A percentile compares a stretch with the other conserved stretches of the same genome.
Evolutionary conservation across 257 asterid species (phyloP).

Genomic region (Galeopsis tetrahit): DNA sequence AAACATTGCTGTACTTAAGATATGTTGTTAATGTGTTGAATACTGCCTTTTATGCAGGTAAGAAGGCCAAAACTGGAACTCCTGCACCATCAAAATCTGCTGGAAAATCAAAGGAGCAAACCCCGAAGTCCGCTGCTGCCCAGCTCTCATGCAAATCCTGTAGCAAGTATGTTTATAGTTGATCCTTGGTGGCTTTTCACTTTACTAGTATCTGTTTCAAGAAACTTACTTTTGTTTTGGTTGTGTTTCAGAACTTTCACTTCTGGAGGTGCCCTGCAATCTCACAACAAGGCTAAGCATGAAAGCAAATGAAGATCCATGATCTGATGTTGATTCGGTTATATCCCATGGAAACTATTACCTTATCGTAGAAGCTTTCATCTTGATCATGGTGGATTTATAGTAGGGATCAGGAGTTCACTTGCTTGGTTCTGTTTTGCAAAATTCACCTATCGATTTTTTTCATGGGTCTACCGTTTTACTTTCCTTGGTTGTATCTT

Average conservation of each 20-base stretch:
- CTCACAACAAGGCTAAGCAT: constrained; percentile 43
- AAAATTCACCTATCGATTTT: constrained; percentile 17
- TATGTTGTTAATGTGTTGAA: background rate
- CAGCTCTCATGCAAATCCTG: constrained; percentile 36
- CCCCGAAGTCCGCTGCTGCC: constrained; percentile 44
- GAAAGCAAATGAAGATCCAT: constrained; percentile 40
- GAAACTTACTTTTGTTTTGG: background rate
- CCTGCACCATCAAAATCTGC: constrained; percentile 39
- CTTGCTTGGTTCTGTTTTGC: constrained; percentile 37
- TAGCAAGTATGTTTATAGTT: constrained; percentile 30
- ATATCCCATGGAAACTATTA: background rate
- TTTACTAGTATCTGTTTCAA: background rate
- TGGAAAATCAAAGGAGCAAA: constrained; percentile 37
- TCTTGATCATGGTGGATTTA: constrained; percentile 14
- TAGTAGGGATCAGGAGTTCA: constrained; percentile 19
- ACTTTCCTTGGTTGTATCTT: background rate
- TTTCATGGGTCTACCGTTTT: background rate
- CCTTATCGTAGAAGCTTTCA: background rate
- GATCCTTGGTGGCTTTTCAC: background rate
- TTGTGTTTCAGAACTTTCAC: constrained; percentile 36
- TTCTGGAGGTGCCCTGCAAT: constrained; percentile 25
- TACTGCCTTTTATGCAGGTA: constrained; percentile 29
- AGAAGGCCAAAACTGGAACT: constrained; percentile 36
- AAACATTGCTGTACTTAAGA: too few relatives aligned
- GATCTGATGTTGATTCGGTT: background rate